Base-by-base conservation (phyloP, 2,329 filamentous ascomycete species). In the Tolypocladium nubicola region DNA sequence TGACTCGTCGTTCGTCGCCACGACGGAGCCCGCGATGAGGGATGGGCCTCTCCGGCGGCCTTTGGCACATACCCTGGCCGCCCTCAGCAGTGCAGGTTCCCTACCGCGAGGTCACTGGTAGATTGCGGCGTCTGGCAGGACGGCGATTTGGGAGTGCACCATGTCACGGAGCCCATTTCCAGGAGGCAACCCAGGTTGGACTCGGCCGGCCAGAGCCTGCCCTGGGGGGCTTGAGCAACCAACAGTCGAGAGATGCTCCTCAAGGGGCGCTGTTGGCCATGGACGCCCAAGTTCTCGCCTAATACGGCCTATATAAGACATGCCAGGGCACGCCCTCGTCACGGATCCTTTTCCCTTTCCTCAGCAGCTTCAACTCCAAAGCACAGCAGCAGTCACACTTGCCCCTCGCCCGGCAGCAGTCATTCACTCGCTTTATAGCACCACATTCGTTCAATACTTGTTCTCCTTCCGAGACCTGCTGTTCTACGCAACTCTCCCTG, bases 391-490 rank as follows among this genome's bases (percentile, higher is more conserved):
- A 50, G 47, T 50, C 47, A 13, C 30, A 35, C 47, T 50, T 50
- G 47, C 47, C 47, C 47, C 30, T 50, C 30, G 43, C 56, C 57
- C 54, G 40, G 26, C 14, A 52, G 37, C 41, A 52, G 26, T 56
- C 57, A 33, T 56, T 50, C 54, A 38, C 43, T 33, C 21, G 35
- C 52, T 39, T 47, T 23, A 38, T 21, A 33, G 54, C 56, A 54
- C 50, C 50, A 56, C 52, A 59, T 50, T 58, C 57, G 39, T 52
- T 58, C 54, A 1, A 16, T n/a, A 33, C 30, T 33, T 38, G 9
- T 35, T 47, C 45, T 8, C 11, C 6, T 13, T 14, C 16, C 11
- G 2, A 35, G 21, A 33, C 23, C 30, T 35, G 47, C 30, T 50
- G 47, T 50, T 19, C 2, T 50, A n/a, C 47, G 30, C 23, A 49